Evolutionary conservation across 2,329 filamentous ascomycete species (phyloP).

Genomic region (Colletotrichum tanaceti): DNA sequence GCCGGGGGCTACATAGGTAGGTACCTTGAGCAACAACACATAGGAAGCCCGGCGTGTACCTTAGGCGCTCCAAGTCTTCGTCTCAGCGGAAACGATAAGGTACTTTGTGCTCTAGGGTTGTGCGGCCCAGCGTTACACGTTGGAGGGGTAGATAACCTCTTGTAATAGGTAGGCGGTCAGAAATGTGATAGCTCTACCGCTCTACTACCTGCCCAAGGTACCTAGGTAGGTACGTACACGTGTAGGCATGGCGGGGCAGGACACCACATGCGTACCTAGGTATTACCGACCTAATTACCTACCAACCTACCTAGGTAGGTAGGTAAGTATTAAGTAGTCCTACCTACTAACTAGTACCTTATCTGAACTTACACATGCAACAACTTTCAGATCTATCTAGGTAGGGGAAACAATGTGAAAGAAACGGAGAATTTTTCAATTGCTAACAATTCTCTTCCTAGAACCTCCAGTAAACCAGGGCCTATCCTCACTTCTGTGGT

Average conservation of each 20-base stretch:
- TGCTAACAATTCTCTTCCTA: not conserved
- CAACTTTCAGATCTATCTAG: not conserved
- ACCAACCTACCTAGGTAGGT: too few species aligned
- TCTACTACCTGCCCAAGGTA: too few species aligned
- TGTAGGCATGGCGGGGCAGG: slow-evolving; percentile 16
- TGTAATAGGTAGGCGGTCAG: slow-evolving; percentile 19
- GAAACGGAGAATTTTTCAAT: not conserved
- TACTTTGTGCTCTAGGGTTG: slow-evolving; percentile 19
- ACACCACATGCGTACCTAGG: too few species aligned
- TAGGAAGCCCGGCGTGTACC: not conserved
- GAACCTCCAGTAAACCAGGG: not conserved
- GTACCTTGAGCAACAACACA: not conserved
- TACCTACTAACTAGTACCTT: not conserved
- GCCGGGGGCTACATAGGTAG: slow-evolving; percentile 6
- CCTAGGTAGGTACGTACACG: too few species aligned
- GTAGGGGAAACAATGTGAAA: not conserved
- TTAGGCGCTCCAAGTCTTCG: not conserved
- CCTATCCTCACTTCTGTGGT: not conserved
- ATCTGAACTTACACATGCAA: not conserved
- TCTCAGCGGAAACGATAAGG: not conserved
- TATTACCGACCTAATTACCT: not conserved
- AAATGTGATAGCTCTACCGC: not conserved
- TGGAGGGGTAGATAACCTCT: slow-evolving; percentile 4
- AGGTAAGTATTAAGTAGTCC: too few species aligned
- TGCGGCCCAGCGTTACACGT: slow-evolving; percentile 17